Conservation (phyloP, 306 rosid genomes). For the Senna siamea region DNA sequence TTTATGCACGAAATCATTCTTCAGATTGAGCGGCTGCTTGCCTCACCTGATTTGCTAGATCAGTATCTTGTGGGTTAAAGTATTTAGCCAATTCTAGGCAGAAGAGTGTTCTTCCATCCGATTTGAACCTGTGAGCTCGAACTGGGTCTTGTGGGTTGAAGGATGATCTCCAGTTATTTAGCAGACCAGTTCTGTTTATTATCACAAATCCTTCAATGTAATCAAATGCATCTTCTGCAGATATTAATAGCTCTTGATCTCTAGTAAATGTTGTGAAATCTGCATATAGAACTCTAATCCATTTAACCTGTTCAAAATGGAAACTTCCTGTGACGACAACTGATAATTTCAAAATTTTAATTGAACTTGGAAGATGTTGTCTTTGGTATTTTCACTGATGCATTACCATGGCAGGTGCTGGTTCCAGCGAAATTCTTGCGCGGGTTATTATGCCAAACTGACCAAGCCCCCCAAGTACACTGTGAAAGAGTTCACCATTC, state of each 20-base stretch:
- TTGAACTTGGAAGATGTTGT: constrained; percentile 23
- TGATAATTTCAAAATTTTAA: background rate
- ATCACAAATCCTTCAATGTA: constrained; percentile 93
- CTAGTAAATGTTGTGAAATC: constrained; percentile 58
- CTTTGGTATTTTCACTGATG: constrained; percentile 22
- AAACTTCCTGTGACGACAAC: constrained; percentile 1
- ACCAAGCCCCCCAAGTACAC: constrained; percentile 97
- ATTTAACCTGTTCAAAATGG: constrained; percentile 45
- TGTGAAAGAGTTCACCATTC: constrained; percentile 79
- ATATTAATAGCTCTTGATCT: constrained; percentile 85
- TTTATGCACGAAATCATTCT: constrained; percentile 25
- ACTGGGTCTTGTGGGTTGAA: constrained; percentile 87
- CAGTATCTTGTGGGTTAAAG: constrained; percentile 51
- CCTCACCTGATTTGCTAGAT: constrained; percentile 63
- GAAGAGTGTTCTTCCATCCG: constrained; percentile 85
- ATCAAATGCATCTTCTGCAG: constrained; percentile 63
- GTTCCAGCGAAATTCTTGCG: constrained; percentile 80
- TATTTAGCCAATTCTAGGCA: constrained; percentile 92
- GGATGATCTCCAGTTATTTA: constrained; percentile 94
- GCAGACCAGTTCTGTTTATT: constrained; percentile 85
- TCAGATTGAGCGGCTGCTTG: constrained; percentile 13
- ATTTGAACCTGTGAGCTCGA: constrained; percentile 86
- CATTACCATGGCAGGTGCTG: constrained; percentile 76
- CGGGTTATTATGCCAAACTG: constrained; percentile 93
- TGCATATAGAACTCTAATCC: constrained; percentile 70